Base-by-base conservation (phyloP, 371 early-diverging fungal genomes). In the Lichtheimia hyalospora region DNA sequence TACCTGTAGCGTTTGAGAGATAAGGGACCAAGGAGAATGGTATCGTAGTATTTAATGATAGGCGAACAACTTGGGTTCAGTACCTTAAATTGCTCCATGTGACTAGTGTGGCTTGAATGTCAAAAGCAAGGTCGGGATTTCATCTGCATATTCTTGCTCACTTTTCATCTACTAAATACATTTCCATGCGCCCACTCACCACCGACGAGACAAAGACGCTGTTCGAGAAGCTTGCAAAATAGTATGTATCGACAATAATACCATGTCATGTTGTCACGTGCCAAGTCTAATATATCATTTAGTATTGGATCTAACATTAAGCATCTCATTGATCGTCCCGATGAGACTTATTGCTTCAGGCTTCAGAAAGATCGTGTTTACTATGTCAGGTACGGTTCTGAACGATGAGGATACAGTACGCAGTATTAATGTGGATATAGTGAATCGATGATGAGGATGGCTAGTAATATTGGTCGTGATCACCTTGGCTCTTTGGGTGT, bases 161-260 rank as follows among this genome's bases (percentile, higher is more conserved):
- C 18, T 43, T 43, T 3, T 3, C 18, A 3, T 3, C 18, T 43
- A 43, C 44, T n/a, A 14, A 2, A 46, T 16, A 46, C 46, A 46
- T 39, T n/a, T 63, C n/a, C 49, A 97, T 97, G 97, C 84, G 97
- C 50, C 96, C 96, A 6, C 82, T 97, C 50, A 96, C 96, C 41
- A 92, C 94, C 67, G 92, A 94, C 68, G 98, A 97, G 77, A 96
- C 96, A 46, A 94, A 94, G 63, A 91, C 91, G 34, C 85, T 97
- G 59, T 97, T 97, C 64, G 94, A 95, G 70, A 98, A 98, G 78
- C 85, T 98, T 54, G 87, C 97, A 43, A 96, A 95, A 84, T 96
- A 96, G 95, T 95, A 88, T 64, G 87, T 34, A 20, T 18, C 6
- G 16, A 10, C 34, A 34, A 34, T 51, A 3, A 18, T 4, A 20